phyloP scores from a whole-genome alignment of 306 rosid species.

The Cucurbita moschata region DNA sequence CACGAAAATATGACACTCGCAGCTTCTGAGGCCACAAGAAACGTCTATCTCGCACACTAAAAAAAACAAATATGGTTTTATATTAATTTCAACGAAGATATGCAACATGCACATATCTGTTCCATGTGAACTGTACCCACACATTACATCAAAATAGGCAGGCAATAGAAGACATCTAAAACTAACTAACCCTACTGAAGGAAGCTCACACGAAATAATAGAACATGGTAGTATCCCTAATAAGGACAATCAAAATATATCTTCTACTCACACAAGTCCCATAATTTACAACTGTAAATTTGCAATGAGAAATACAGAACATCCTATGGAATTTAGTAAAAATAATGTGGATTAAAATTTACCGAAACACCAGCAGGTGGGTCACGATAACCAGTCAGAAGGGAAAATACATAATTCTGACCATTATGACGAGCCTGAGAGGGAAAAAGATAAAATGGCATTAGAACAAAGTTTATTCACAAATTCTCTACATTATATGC shows the following conservation, averaged over 20 bases:
- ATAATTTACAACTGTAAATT: neutral
- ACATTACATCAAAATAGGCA: neutral
- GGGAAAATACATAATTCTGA: conserved; percentile 80
- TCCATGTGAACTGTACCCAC: neutral
- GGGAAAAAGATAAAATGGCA: neutral
- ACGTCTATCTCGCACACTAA: neutral
- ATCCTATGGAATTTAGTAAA: neutral
- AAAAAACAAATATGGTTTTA: neutral
- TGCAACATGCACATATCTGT: neutral
- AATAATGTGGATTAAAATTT: conserved; percentile 10
- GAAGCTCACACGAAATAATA: neutral
- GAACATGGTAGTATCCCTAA: neutral
- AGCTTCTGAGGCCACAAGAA: neutral
- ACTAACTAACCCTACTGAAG: neutral
- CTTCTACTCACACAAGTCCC: neutral
- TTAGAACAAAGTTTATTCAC: neutral
- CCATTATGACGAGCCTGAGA: conserved; percentile 98
- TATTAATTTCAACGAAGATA: neutral
- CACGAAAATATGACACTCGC: neutral
- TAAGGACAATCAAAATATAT: neutral
- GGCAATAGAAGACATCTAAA: neutral
- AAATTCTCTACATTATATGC: neutral
- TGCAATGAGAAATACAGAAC: neutral
- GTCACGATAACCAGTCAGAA: conserved; percentile 80
- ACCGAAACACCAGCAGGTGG: conserved; percentile 97